Conservation (phyloP, 2,329 filamentous ascomycete species). For the Aspergillus fumigatus region DNA sequence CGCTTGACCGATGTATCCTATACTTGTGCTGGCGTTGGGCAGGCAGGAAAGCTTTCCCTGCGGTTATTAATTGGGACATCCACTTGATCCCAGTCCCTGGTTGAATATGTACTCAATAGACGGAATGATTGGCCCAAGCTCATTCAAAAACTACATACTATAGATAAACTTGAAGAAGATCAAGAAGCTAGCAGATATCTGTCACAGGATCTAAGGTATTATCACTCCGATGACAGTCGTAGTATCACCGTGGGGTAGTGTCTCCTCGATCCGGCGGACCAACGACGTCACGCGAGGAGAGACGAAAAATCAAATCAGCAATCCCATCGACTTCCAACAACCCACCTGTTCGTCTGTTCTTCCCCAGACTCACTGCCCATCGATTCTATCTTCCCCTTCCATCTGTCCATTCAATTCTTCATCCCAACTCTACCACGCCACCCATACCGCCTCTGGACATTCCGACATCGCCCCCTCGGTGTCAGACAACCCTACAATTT, state of each 20-base stretch:
- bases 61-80: constrained; percentile 14
- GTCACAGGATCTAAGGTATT: neutral
- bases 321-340: neutral
- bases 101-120: constrained; percentile 25
- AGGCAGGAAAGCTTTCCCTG: constrained; percentile 6
- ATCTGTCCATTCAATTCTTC: neutral
- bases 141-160: neutral
- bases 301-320: neutral
- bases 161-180: neutral
- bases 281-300: constrained; percentile 27
- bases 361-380: neutral
- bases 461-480: neutral
- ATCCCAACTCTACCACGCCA: neutral
- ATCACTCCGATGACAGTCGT: neutral
- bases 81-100: constrained; percentile 6
- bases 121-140: constrained; percentile 10
- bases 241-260: neutral
- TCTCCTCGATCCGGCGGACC: constrained; percentile 6
- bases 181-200: neutral
- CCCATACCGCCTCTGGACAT: neutral
- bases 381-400: neutral
- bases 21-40: constrained; percentile 13
- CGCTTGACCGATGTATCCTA: constrained; percentile 9
- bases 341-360: neutral
- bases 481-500: neutral